These are phyloP conservation scores for Aspergillus bridgeri DNA, from an alignment of 495 filamentous ascomycete species.

Conservation along the genomic window DNA sequence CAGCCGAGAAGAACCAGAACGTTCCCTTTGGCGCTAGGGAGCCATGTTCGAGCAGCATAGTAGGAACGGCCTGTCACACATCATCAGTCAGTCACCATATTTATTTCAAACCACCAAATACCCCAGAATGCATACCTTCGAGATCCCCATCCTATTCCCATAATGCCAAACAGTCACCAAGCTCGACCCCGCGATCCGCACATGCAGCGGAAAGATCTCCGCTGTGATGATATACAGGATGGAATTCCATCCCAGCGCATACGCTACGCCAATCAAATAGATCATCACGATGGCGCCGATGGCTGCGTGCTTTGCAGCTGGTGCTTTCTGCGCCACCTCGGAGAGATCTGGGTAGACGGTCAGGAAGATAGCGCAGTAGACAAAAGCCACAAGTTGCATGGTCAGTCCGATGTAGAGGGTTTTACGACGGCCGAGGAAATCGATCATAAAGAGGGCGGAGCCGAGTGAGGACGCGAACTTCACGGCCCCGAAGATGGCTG, in stretches of 20 bases:
- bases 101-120: neutral
- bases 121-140: constrained; percentile 30
- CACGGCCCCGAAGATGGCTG: constrained; percentile 60
- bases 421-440: constrained; percentile 59
- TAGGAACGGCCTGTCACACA: constrained; percentile 25
- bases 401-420: constrained; percentile 51
- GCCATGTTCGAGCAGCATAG: constrained; percentile 40
- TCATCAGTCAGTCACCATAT: too few species aligned
- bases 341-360: constrained; percentile 30
- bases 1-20: constrained; percentile 58
- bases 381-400: constrained; percentile 52
- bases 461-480: constrained; percentile 57
- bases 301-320: constrained; percentile 18
- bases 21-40: constrained; percentile 35
- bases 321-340: constrained; percentile 1
- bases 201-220: constrained; percentile 58
- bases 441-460: constrained; percentile 61
- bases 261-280: constrained; percentile 55
- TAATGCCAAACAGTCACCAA: constrained; percentile 50
- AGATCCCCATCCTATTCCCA: constrained; percentile 55
- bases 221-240: constrained; percentile 67
- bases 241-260: constrained; percentile 64
- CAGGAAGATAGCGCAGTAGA: constrained; percentile 60
- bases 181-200: constrained; percentile 22
- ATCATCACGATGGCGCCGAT: constrained; percentile 54